These are phyloP conservation scores for Dimargaris cristalligena DNA, from an alignment of 192 early-diverging fungal genomes.

Conservation along the genomic window DNA sequence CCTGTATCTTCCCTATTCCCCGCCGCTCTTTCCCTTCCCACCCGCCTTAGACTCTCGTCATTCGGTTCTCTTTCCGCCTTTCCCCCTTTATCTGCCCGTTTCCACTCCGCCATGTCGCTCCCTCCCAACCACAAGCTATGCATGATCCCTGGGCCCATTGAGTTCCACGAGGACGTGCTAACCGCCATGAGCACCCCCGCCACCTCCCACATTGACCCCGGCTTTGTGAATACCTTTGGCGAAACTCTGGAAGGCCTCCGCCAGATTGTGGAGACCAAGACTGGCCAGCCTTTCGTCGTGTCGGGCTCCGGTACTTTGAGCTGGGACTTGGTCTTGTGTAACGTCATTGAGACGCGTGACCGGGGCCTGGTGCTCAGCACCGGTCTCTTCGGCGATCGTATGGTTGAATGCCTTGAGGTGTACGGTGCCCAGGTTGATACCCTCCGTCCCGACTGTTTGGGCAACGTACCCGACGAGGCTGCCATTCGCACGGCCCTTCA, in stretches of 20 bases:
- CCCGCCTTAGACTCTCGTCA: too few species aligned
- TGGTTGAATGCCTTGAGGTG: constrained; percentile 73
- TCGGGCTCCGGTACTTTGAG: constrained; percentile 94
- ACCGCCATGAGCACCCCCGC: constrained; percentile 74
- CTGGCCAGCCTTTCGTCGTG: constrained; percentile 83
- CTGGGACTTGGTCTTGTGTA: constrained; percentile 90
- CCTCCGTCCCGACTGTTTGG: constrained; percentile 48
- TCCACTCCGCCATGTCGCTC: constrained; percentile 4
- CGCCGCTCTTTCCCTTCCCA: too few species aligned
- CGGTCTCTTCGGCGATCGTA: constrained; percentile 92
- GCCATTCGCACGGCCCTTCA: constrained; percentile 47
- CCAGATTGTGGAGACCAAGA: constrained; percentile 56
- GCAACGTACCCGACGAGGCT: constrained; percentile 46
- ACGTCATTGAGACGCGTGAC: constrained; percentile 79
- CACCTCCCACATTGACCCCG: constrained; percentile 80
- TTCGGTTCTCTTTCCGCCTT: too few species aligned
- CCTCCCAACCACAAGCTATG: constrained; percentile 50
- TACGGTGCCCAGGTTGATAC: constrained; percentile 81
- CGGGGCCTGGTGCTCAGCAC: constrained; percentile 76
- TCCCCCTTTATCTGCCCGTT: background rate
- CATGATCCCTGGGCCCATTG: constrained; percentile 94
- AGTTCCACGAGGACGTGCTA: constrained; percentile 81
- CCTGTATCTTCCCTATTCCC: too few species aligned
- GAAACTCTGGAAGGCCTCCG: constrained; percentile 71
- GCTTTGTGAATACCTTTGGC: constrained; percentile 77